Evolutionary conservation across 768 basidiomycete genomes (phyloP), one percentile per base, ranked within the genome.

Genomic region (Mycena metata): DNA sequence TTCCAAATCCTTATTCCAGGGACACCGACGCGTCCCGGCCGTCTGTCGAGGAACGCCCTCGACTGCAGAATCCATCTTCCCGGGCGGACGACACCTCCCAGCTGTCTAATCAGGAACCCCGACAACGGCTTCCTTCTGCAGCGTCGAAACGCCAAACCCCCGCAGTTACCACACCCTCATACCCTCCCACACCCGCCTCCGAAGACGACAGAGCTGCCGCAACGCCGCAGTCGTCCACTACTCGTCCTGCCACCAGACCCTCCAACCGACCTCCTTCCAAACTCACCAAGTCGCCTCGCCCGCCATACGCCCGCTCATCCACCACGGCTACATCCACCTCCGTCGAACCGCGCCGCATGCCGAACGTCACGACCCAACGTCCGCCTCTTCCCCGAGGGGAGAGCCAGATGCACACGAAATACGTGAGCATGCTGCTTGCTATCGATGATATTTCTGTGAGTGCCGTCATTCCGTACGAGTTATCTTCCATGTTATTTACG

Each of bases 401-500:
- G 13, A 75, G 74, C 52, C 81, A 82, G 69, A 79, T 65, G 62
- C 52, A 85, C 63, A 88, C 89, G 5, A 82, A 82, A 47, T 90
- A 90, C 70, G 81, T 89, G 61, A 85, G 83, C 54, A 90, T 90
- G 89, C 80, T 90, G 26, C 83, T 90, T 33, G 89, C 88, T 3
- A 73, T 89, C 21, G 89, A 90, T 69, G 80, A 77, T 42, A 89
- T 90, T 49, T 86, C 88, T 10, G 70, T 69, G 21, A 35, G 67
- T 47, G 30, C 30, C 35, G 9, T 24, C 39, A 10, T 15, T 9
- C 30, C 6, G 3, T 30, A 30, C 11, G 15, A 6, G 19, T n/a
- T 23, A 30, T 50, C 36, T 56, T n/a, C 16, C 9, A 2, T 24
- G 13, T 23, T 36, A n/a, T 23, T 33, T 16, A 13, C 11, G 5